Percentiles rank a stretch among this genome's conserved stretches.
Evolutionary conservation across 495 filamentous ascomycete genomes (phyloP).

Genomic region (Daldinia bambusicola): DNA sequence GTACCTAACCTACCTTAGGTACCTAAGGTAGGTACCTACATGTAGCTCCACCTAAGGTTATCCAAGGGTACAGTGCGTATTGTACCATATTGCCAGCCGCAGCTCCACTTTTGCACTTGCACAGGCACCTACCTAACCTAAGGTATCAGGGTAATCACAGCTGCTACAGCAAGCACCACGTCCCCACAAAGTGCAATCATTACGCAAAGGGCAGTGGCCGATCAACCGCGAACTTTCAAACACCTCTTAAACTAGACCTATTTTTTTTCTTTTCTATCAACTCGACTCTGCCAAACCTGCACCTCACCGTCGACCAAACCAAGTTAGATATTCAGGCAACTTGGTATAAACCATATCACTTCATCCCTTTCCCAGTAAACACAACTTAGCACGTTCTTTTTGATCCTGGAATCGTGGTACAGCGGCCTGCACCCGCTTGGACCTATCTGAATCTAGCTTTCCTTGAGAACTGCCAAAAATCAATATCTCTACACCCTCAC

Average conservation of each 20-base stretch:
- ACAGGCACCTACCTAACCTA: slow-evolving; percentile 12
- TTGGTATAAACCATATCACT: slow-evolving; percentile 10
- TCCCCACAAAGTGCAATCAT: slow-evolving; percentile 36
- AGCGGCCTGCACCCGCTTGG: slow-evolving; percentile 51
- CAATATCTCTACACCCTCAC: slow-evolving; percentile 34
- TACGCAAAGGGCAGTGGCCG: slow-evolving; percentile 43
- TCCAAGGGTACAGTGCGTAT: background rate
- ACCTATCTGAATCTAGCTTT: slow-evolving; percentile 40
- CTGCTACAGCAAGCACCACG: slow-evolving; percentile 26
- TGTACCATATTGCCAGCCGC: background rate
- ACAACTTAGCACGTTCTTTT: slow-evolving; percentile 15
- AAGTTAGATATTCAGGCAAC: slow-evolving; percentile 13
- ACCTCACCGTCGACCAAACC: slow-evolving; percentile 26
- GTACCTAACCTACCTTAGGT: slow-evolving; percentile 1
- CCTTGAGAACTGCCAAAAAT: slow-evolving; percentile 27
- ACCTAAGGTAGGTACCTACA: background rate
- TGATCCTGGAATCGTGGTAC: slow-evolving; percentile 41
- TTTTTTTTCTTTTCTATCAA: slow-evolving; percentile 30
- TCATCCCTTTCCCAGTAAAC: background rate
- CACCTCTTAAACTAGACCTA: slow-evolving; percentile 30
- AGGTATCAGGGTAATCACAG: background rate
- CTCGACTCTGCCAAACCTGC: slow-evolving; percentile 24
- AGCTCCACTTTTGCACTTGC: slow-evolving; percentile 14
- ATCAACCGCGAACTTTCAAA: slow-evolving; percentile 44
- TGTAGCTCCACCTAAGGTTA: background rate